Conservation (phyloP, 345 rosid species). For the Lepidium aucheri region DNA sequence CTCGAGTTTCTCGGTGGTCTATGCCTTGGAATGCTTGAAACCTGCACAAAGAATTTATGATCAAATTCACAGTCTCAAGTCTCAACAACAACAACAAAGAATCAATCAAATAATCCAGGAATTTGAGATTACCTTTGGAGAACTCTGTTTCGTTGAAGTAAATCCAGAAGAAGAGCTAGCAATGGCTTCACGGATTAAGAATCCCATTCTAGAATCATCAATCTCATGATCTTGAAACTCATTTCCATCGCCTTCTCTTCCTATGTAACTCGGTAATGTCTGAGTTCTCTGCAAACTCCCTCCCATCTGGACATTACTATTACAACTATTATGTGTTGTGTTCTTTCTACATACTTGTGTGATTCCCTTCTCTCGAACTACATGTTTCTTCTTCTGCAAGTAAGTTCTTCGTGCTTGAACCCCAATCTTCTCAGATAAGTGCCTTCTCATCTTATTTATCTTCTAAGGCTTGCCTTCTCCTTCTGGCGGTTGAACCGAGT, state of each 20-base stretch:
- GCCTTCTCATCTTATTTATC: conserved; percentile 26
- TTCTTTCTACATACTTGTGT: not conserved
- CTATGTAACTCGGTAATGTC: conserved; percentile 41
- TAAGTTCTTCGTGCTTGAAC: conserved; percentile 23
- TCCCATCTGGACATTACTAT: conserved; percentile 8
- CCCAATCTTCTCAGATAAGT: conserved; percentile 35
- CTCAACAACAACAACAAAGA: not conserved
- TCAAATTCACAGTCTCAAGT: not conserved
- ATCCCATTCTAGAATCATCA: conserved; percentile 47
- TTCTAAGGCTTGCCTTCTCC: conserved; percentile 24
- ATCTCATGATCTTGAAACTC: conserved; percentile 36
- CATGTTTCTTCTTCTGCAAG: conserved; percentile 19
- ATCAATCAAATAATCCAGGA: not conserved
- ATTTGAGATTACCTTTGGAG: conserved; percentile 7
- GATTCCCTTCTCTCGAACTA: conserved; percentile 14
- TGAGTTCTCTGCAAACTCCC: conserved; percentile 40
- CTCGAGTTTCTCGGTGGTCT: conserved; percentile 40
- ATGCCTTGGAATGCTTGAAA: conserved; percentile 29
- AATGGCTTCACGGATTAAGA: conserved; percentile 40
- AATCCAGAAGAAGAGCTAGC: conserved; percentile 21
- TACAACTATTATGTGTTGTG: not conserved
- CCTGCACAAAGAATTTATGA: not conserved
- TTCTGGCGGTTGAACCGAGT: conserved; percentile 19
- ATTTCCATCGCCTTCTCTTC: conserved; percentile 26
- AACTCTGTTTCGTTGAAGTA: conserved; percentile 16